phyloP scores from a whole-genome alignment of 179 eudicot species.

The Amaranthus tricolor region DNA sequence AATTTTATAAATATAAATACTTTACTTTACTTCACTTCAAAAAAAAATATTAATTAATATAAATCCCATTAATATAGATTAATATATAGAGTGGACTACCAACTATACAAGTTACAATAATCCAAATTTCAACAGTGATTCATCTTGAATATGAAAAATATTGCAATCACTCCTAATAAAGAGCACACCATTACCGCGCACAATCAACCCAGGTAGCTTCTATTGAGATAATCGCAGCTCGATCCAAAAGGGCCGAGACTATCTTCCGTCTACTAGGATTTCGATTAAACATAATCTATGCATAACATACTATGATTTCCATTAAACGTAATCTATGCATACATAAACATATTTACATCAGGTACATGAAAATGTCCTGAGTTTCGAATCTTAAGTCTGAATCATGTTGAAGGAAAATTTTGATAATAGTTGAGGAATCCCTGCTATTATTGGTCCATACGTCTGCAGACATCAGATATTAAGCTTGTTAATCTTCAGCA shows the following conservation, averaged over 20 bases:
- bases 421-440: conserved; percentile 65
- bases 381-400: conserved; percentile 23
- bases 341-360: neutral
- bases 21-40: no score
- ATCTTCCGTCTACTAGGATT: neutral
- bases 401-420: conserved; percentile 55
- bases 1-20: no score
- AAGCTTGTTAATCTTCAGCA: neutral
- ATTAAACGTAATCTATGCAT: neutral
- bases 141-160: no score
- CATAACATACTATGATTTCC: neutral
- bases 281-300: no score
- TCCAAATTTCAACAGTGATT: no score
- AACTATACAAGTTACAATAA: no score
- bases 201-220: neutral
- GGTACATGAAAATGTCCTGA: neutral
- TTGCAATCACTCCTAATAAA: no score
- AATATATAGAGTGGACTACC: no score
- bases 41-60: no score
- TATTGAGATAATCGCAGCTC: neutral
- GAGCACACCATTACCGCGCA: neutral
- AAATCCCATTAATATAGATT: no score
- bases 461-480: conserved; percentile 36
- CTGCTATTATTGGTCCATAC: conserved; percentile 64
- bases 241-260: neutral